Percentiles rank a stretch among this genome's conserved stretches.
Evolutionary conservation across 495 filamentous ascomycete genomes (phyloP).

Genomic region (Clavariopsis aquatica): DNA sequence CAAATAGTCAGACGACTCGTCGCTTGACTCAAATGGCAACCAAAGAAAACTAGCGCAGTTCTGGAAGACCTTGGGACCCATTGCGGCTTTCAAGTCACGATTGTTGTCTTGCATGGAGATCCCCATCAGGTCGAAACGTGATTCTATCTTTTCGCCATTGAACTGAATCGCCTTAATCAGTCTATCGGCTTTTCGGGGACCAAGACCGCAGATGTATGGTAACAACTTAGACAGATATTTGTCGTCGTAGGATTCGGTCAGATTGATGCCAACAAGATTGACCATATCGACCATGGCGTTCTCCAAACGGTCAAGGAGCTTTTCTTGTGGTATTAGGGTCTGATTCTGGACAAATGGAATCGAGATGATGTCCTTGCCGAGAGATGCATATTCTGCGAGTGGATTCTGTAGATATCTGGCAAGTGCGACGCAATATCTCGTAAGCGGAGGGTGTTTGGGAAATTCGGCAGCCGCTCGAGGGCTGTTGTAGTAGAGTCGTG

Average conservation of each 20-base stretch:
- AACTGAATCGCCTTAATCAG: slow-evolving; percentile 67
- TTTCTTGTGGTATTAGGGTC: slow-evolving; percentile 80
- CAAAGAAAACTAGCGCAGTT: slow-evolving; percentile 95
- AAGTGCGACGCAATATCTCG: slow-evolving; percentile 83
- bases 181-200: slow-evolving; percentile 85
- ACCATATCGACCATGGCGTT: slow-evolving; percentile 97
- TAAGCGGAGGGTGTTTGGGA: slow-evolving; percentile 71
- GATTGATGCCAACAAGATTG: slow-evolving; percentile 90
- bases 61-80: slow-evolving; percentile 88
- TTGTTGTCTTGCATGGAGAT: slow-evolving; percentile 70
- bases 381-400: slow-evolving; percentile 89
- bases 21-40: slow-evolving; percentile 79
- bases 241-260: slow-evolving; percentile 85
- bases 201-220: slow-evolving; percentile 88
- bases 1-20: slow-evolving; percentile 80
- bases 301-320: slow-evolving; percentile 80
- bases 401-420: slow-evolving; percentile 91
- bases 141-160: slow-evolving; percentile 68
- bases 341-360: slow-evolving; percentile 87
- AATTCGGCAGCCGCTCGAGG: slow-evolving; percentile 78
- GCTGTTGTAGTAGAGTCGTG: slow-evolving; percentile 88
- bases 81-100: slow-evolving; percentile 59
- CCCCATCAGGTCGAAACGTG: slow-evolving; percentile 82
- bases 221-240: slow-evolving; percentile 79
- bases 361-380: slow-evolving; percentile 83